Conservation (phyloP, 257 asterid species). For the Lavandula angustifolia region DNA sequence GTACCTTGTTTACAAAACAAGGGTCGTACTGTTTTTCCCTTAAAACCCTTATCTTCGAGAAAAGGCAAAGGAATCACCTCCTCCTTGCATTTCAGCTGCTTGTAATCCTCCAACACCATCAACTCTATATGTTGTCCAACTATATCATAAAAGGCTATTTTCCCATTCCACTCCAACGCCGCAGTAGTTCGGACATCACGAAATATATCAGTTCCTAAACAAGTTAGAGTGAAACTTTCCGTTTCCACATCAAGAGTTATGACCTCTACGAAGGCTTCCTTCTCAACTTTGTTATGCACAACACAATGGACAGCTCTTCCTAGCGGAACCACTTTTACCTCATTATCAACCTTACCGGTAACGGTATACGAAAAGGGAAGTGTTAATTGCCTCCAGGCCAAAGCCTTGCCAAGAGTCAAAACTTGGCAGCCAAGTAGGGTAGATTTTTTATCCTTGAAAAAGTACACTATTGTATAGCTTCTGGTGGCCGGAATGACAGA, state of each 20-base stretch:
- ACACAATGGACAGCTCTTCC: slow-evolving; percentile 25
- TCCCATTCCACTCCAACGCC: slow-evolving; percentile 36
- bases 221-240: slow-evolving; percentile 21
- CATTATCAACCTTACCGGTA: no score
- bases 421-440: slow-evolving; percentile 15
- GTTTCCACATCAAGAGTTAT: slow-evolving; percentile 39
- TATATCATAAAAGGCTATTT: slow-evolving; percentile 25
- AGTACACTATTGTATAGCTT: slow-evolving; percentile 27
- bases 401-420: slow-evolving; percentile 29
- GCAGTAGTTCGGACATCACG: neutral
- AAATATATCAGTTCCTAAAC: neutral
- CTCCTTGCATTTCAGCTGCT: slow-evolving; percentile 32
- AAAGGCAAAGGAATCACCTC: slow-evolving; percentile 30
- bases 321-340: neutral
- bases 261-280: neutral
- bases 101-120: slow-evolving; percentile 37
- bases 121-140: slow-evolving; percentile 22
- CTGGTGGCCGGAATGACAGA: slow-evolving; percentile 11
- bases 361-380: slow-evolving; percentile 5
- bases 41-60: neutral
- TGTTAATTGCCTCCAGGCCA: slow-evolving; percentile 32
- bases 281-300: neutral
- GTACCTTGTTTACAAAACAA: slow-evolving; percentile 26
- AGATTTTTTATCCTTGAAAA: slow-evolving; percentile 3
- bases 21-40: neutral